These are phyloP conservation scores for Hordeum pubiflorum DNA, from an alignment of 202 grass and related monocot genomes.

Conservation along the genomic window DNA sequence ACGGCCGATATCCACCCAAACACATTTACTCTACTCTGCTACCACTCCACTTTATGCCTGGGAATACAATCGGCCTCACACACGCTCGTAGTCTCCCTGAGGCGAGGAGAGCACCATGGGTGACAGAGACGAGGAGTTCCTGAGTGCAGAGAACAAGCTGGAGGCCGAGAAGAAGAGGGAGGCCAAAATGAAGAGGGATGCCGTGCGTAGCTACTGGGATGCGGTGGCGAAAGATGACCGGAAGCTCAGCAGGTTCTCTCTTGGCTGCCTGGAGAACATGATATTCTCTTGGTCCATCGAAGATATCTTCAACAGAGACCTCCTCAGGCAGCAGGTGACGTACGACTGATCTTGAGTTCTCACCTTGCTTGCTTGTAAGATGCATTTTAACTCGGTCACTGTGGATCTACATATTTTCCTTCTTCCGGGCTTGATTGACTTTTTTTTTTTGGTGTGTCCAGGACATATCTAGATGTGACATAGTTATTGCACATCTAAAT, in stretches of 20 bases:
- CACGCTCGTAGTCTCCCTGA: too few species aligned
- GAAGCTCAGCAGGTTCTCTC: background rate
- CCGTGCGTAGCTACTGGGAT: background rate
- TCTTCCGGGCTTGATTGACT: background rate
- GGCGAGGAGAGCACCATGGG: background rate
- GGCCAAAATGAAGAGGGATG: background rate
- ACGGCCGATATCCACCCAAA: too few species aligned
- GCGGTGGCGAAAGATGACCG: background rate
- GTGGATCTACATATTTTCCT: background rate
- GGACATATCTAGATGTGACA: too few species aligned
- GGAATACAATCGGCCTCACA: too few species aligned
- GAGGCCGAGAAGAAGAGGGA: background rate
- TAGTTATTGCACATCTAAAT: too few species aligned
- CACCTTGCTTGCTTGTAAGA: background rate
- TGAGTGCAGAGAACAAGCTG: background rate
- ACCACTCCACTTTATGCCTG: too few species aligned
- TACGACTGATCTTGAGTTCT: background rate
- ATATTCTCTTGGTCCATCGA: constrained; percentile 37
- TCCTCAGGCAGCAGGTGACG: background rate
- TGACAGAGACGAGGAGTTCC: background rate
- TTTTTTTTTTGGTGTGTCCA: too few species aligned
- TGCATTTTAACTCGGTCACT: background rate
- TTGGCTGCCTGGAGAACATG: background rate
- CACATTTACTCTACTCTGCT: too few species aligned
- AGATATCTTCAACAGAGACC: constrained; percentile 29